These are phyloP conservation scores for Monosporascus sp. DNA, from an alignment of 2,329 filamentous ascomycete genomes.

Conservation along the genomic window DNA sequence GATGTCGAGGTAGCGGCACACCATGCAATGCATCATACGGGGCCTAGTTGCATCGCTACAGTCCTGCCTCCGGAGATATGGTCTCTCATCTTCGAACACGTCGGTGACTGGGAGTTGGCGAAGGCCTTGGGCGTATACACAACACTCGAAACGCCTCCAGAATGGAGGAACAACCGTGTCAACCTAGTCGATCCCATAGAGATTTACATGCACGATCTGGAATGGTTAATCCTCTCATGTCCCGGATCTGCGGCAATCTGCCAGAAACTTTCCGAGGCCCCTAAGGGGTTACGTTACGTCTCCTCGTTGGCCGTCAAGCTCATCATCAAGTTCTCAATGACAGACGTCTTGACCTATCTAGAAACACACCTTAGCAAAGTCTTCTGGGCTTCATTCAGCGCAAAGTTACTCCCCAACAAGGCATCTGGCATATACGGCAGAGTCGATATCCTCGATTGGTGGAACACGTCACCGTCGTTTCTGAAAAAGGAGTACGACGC, in stretches of 20 bases:
- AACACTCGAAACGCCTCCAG: constrained; percentile 63
- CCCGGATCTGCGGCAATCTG: constrained; percentile 63
- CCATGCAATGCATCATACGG: constrained; percentile 32
- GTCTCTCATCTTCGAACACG: constrained; percentile 79
- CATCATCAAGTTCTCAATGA: constrained; percentile 86
- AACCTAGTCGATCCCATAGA: constrained; percentile 55
- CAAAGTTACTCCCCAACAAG: constrained; percentile 79
- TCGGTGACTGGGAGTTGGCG: constrained; percentile 87
- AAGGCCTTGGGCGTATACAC: constrained; percentile 77
- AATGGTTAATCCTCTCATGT: constrained; percentile 76
- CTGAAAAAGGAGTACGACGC: constrained; percentile 79
- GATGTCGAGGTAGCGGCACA: constrained; percentile 56
- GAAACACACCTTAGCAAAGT: constrained; percentile 63
- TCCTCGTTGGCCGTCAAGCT: constrained; percentile 80
- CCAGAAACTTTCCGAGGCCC: constrained; percentile 65
- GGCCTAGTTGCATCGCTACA: constrained; percentile 31
- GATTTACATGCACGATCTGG: constrained; percentile 71
- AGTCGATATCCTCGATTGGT: constrained; percentile 83
- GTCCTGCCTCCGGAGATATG: constrained; percentile 79
- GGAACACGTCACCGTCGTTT: constrained; percentile 78
- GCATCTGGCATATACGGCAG: constrained; percentile 83
- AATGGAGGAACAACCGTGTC: constrained; percentile 23
- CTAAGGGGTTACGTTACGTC: constrained; percentile 63
- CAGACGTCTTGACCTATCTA: constrained; percentile 69
- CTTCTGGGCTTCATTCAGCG: constrained; percentile 75